Evolutionary conservation across 73 alveolate genomes (phyloP), one percentile per base, ranked within the genome.

Genomic region (Tetrahymena malaccensis): DNA sequence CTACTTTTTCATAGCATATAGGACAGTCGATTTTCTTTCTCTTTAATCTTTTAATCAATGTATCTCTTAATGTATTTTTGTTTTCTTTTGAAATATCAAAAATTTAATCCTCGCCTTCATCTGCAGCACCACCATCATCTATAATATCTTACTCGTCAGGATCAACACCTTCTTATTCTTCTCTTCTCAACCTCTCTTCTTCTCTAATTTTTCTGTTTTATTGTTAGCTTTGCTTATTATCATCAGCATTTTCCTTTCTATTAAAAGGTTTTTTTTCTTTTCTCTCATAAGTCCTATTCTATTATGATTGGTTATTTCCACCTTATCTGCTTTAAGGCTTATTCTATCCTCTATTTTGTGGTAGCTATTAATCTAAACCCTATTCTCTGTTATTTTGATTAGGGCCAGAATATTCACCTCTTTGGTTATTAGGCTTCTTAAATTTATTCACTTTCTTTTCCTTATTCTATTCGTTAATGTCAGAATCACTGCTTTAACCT

Each of bases 1-100:
- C 96, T 21, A 98, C 93, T n/a, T 97, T 96, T 43, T 98, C 96
- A 35, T 97, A 96, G 94, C 99, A 98, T 50, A 98, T 97, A 13
- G 96, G 85, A 58, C 99, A 98, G 38, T 95, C 98, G 19, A 95
- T 95, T 56, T 95, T 95, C 93, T 93, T 95, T 95, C 55, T 96
- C 94, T 84, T 95, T 34, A 85, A 84, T 97, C 94, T 96, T 94
- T 95, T 97, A 43, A 85, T 95, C n/a, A 95, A 85, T 3, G 94
- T 38, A 8, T 95, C 70, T 43, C 94, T 95, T 43, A 95, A 34
- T 31, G 93, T 94, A 27, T 95, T 95, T 25, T 95, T 55, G 19
- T 95, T 50, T 35, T 85, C 95, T 40, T 89, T 95, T n/a, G 94
- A 50, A 34, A 95, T 89, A 93, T 96, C 97, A 50, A 97, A 94